A percentile compares a stretch with the other conserved stretches of the same genome.
phyloP scores from a whole-genome alignment of 1,284 basidiomycete genomes.

The Pseudozyma tsukubaensis region DNA sequence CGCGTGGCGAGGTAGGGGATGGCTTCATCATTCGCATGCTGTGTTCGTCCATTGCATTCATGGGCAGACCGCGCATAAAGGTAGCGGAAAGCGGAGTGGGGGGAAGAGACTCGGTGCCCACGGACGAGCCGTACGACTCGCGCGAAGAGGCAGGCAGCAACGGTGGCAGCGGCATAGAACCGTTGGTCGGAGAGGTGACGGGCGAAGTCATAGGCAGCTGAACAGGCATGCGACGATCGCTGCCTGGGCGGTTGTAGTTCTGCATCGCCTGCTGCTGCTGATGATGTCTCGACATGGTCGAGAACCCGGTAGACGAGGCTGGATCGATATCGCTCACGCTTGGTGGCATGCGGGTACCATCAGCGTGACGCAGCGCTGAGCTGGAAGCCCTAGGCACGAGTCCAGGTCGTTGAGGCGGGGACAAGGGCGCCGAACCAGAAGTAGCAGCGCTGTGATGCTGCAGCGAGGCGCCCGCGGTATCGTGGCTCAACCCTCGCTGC shows the following conservation, averaged over 20 bases:
- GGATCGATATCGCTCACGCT: constrained; percentile 28
- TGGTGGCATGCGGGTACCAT: constrained; percentile 5
- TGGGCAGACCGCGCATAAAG: constrained; percentile 29
- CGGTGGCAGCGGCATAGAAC: constrained; percentile 22
- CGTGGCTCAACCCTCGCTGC: constrained; percentile 28
- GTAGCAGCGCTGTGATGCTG: constrained; percentile 5
- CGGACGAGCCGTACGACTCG: constrained; percentile 38
- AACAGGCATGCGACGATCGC: constrained; percentile 15
- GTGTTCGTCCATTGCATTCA: constrained; percentile 3
- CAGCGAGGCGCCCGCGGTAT: constrained; percentile 19
- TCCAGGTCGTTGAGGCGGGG: constrained; percentile 28
- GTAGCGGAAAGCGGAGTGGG: constrained; percentile 43
- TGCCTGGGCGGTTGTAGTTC: constrained; percentile 3
- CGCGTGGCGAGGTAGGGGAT: constrained; percentile 16
- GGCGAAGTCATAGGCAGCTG: constrained; percentile 23
- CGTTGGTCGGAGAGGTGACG: constrained; percentile 23
- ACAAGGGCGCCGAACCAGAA: neutral
- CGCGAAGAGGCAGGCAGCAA: constrained; percentile 31
- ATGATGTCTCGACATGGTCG: constrained; percentile 8
- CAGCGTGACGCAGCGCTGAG: constrained; percentile 24
- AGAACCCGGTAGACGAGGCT: constrained; percentile 37
- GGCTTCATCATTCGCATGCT: constrained; percentile 2
- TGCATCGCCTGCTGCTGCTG: neutral
- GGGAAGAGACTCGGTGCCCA: constrained; percentile 36
- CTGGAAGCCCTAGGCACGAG: constrained; percentile 25